Conservation (phyloP, 1,139 yeast species). For the Yamadazyma oceani region DNA sequence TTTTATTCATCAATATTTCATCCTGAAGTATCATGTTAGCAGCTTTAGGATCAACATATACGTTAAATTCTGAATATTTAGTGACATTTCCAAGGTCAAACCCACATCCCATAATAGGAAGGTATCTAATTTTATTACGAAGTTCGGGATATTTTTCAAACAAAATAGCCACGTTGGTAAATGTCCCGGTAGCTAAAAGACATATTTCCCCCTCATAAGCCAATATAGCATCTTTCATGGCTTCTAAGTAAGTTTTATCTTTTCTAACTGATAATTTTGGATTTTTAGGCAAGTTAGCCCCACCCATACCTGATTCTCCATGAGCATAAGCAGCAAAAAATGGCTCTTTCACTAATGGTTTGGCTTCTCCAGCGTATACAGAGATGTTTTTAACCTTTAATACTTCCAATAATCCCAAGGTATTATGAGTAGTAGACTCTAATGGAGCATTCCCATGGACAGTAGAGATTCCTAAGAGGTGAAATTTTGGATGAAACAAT, state of each 20-base stretch:
- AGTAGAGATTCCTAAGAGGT: conserved; percentile 74
- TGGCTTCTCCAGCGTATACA: conserved; percentile 65
- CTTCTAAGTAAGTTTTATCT: conserved; percentile 52
- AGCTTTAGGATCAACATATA: conserved; percentile 75
- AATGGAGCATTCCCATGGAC: conserved; percentile 80
- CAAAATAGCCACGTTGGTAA: conserved; percentile 66
- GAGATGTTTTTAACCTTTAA: conserved; percentile 49
- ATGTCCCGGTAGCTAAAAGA: conserved; percentile 68
- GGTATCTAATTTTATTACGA: conserved; percentile 41
- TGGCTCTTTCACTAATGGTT: conserved; percentile 54
- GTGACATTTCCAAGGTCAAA: conserved; percentile 48
- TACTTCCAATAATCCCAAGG: conserved; percentile 65
- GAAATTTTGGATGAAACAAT: conserved; percentile 55
- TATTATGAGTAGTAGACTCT: conserved; percentile 65
- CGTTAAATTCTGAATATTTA: conserved; percentile 73
- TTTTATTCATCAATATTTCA: conserved; percentile 44
- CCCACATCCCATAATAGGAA: conserved; percentile 81
- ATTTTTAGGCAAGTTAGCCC: conserved; percentile 56
- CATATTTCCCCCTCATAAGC: conserved; percentile 47
- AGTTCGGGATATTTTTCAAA: conserved; percentile 53
- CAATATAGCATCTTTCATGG: conserved; percentile 52
- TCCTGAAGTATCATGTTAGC: conserved; percentile 57
- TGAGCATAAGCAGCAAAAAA: conserved; percentile 64
- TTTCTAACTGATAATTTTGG: conserved; percentile 32
- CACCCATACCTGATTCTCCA: conserved; percentile 76